Conservation (phyloP, 208 protist genomes). For the Wallacemonas sp. region DNA sequence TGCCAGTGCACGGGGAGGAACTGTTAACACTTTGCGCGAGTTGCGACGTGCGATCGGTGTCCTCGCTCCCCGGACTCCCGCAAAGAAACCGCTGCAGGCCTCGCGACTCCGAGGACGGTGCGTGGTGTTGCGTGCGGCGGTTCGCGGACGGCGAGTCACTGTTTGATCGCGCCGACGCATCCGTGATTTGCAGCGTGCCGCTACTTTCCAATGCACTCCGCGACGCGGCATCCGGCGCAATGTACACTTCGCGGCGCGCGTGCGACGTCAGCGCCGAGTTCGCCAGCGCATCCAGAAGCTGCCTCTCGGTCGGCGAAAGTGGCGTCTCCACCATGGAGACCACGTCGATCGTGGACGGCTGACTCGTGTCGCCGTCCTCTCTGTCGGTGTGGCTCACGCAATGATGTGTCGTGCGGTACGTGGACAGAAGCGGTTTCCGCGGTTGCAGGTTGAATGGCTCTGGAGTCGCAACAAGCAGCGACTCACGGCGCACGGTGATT, state of each 20-base stretch:
- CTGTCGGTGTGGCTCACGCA: neutral
- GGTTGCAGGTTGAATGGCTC: constrained; percentile 1
- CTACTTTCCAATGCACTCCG: constrained; percentile 12
- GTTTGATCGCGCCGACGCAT: neutral
- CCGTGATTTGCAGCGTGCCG: neutral
- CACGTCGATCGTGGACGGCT: neutral
- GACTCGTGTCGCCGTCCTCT: neutral
- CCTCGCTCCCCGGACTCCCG: neutral
- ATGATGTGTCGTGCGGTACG: neutral
- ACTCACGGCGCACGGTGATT: neutral
- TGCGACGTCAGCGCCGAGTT: neutral
- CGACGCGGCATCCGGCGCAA: constrained; percentile 1
- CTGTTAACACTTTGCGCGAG: neutral
- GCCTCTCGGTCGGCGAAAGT: constrained; percentile 27
- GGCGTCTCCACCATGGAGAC: neutral
- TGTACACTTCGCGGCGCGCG: constrained; percentile 11
- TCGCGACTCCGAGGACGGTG: constrained; percentile 5
- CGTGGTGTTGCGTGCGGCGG: neutral
- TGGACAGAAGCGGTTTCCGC: constrained; percentile 7
- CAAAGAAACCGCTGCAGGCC: constrained; percentile 12
- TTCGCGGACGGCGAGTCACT: neutral
- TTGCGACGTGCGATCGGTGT: neutral
- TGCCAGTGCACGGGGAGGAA: neutral
- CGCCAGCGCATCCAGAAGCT: constrained; percentile 30
- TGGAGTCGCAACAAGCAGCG: neutral